phyloP scores from a whole-genome alignment of 805 yeast genomes.

The Nakazawaea ernobii region DNA sequence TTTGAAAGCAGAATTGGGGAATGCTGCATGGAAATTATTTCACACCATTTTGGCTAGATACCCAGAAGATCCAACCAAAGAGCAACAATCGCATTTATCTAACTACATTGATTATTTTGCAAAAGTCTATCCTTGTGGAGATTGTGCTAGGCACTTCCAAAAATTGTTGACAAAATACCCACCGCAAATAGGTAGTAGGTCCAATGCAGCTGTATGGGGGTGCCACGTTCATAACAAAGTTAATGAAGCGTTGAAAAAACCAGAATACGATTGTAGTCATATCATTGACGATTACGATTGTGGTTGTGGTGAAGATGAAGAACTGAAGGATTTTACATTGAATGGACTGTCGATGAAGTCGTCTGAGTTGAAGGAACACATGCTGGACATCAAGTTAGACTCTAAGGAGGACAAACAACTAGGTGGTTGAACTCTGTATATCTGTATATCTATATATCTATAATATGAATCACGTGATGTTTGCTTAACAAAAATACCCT shows the following conservation, averaged over 20 bases:
- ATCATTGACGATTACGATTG: conserved; percentile 91
- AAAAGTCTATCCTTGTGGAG: conserved; percentile 95
- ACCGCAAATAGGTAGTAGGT: conserved; percentile 74
- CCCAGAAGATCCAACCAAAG: conserved; percentile 71
- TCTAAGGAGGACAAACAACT: conserved; percentile 38
- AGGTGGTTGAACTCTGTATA: conserved; percentile 27
- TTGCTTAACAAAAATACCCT: too few relatives aligned
- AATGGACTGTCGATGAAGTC: conserved; percentile 16
- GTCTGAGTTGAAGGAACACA: conserved; percentile 29
- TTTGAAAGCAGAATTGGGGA: conserved; percentile 69
- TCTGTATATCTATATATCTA: neutral
- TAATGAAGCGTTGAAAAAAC: conserved; percentile 64
- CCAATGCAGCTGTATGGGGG: conserved; percentile 92
- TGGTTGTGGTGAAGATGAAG: conserved; percentile 84
- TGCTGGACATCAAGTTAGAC: conserved; percentile 41
- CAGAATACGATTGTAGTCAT: conserved; percentile 74
- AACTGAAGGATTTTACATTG: conserved; percentile 32
- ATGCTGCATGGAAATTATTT: conserved; percentile 86
- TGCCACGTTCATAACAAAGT: conserved; percentile 88
- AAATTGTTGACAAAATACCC: conserved; percentile 65
- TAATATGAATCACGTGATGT: neutral
- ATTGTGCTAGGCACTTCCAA: conserved; percentile 90
- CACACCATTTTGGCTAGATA: conserved; percentile 91
- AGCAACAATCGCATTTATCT: conserved; percentile 57
- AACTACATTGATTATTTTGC: conserved; percentile 72